Evolutionary conservation across 2,329 filamentous ascomycete species (phyloP).

Genomic region (Aspergillaceae sp.): DNA sequence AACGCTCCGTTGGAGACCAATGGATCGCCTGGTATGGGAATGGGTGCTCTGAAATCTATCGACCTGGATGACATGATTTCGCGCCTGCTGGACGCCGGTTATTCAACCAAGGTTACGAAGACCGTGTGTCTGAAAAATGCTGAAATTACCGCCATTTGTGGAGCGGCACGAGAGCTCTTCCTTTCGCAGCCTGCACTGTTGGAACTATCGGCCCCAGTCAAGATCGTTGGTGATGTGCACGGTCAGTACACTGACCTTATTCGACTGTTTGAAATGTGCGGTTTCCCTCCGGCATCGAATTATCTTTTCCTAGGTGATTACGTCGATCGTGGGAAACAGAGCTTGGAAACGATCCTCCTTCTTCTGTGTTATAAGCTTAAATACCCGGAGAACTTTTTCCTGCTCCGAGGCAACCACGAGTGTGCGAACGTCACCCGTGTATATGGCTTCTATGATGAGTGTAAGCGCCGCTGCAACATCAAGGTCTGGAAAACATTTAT

Average conservation of each 20-base stretch:
- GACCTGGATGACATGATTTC: constrained; percentile 98
- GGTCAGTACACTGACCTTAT: constrained; percentile 95
- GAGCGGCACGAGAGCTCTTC: constrained; percentile 78
- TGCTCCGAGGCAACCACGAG: constrained; percentile 90
- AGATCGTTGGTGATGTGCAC: constrained; percentile 95
- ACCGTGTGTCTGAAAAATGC: constrained; percentile 95
- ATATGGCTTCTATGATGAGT: constrained; percentile 97
- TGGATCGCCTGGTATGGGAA: constrained; percentile 58
- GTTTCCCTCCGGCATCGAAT: constrained; percentile 84
- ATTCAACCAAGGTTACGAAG: constrained; percentile 95
- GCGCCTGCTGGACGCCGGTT: constrained; percentile 84
- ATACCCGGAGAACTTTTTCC: constrained; percentile 94
- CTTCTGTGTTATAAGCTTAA: constrained; percentile 95
- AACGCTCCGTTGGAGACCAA: constrained; percentile 34
- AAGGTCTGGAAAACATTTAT: constrained; percentile 98
- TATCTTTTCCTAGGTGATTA: constrained; percentile 94
- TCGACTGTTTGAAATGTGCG: constrained; percentile 97
- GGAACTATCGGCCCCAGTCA: constrained; percentile 88
- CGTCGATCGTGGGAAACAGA: constrained; percentile 93
- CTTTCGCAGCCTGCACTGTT: constrained; percentile 84
- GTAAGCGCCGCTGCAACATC: constrained; percentile 90
- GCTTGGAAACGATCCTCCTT: constrained; percentile 85
- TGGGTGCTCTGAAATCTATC: constrained; percentile 83
- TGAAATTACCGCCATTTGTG: constrained; percentile 89
- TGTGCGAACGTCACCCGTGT: constrained; percentile 93